phyloP scores from a whole-genome alignment of 352 stramenopile genomes.

The Globisporangium spinosum region DNA sequence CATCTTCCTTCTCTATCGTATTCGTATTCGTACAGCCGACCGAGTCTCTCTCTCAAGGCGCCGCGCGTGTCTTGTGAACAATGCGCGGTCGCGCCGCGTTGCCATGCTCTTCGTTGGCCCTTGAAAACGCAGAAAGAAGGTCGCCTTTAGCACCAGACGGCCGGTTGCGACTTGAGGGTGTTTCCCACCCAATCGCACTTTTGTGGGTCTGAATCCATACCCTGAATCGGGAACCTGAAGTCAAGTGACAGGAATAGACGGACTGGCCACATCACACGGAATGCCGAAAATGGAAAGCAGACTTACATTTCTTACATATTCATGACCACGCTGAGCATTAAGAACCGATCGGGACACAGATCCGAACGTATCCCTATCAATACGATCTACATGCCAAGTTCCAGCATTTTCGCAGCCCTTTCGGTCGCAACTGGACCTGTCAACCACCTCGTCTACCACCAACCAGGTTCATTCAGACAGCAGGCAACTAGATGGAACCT shows the following conservation, averaged over 20 bases:
- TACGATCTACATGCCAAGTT: not conserved
- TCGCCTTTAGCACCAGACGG: not conserved
- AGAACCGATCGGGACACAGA: not conserved
- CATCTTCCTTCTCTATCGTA: not conserved
- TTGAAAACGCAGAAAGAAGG: not conserved
- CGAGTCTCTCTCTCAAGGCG: not conserved
- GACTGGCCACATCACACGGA: not conserved
- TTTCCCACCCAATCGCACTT: not conserved
- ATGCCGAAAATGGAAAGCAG: not conserved
- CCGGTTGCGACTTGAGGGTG: not conserved
- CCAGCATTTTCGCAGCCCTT: not conserved
- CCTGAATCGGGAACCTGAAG: not conserved
- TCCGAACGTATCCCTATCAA: not conserved
- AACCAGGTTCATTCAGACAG: too few species aligned
- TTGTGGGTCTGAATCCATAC: not conserved
- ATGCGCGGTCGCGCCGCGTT: not conserved
- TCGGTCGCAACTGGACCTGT: not conserved
- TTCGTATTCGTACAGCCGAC: too few species aligned
- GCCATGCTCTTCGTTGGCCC: not conserved
- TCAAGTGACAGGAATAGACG: not conserved
- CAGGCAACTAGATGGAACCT: too few species aligned
- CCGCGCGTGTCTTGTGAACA: conserved; percentile 1
- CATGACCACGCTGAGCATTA: not conserved
- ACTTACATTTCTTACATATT: too few species aligned
- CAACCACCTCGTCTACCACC: not conserved